phyloP scores from a whole-genome alignment of 1,139 yeast genomes.

The Arxiozyma slooffiae region DNA sequence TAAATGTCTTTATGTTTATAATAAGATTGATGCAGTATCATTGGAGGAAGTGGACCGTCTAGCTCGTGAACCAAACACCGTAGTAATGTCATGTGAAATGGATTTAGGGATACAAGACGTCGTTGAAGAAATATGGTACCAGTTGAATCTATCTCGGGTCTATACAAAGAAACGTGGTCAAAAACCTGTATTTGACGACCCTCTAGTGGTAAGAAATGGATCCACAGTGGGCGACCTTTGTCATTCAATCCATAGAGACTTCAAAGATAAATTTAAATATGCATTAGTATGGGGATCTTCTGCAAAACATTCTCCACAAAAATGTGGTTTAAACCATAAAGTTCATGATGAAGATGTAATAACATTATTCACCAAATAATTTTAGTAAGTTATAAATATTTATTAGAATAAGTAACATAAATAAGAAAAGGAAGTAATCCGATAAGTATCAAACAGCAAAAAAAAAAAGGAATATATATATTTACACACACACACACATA shows the following conservation, averaged over 20 bases:
- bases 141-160: slow-evolving; percentile 65
- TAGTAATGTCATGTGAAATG: slow-evolving; percentile 85
- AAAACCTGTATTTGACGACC: slow-evolving; percentile 72
- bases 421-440: not conserved
- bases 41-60: slow-evolving; percentile 87
- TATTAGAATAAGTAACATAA: not conserved
- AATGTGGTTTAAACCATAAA: slow-evolving; percentile 78
- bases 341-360: slow-evolving; percentile 93
- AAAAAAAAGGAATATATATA: too few relatives aligned
- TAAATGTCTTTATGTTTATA: slow-evolving; percentile 86
- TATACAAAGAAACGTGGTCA: slow-evolving; percentile 84
- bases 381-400: slow-evolving; percentile 16
- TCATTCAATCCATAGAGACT: slow-evolving; percentile 85
- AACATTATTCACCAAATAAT: slow-evolving; percentile 64
- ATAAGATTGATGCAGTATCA: slow-evolving; percentile 91
- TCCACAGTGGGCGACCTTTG: slow-evolving; percentile 81
- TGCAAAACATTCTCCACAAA: slow-evolving; percentile 92
- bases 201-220: slow-evolving; percentile 76
- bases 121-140: slow-evolving; percentile 88
- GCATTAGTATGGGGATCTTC: slow-evolving; percentile 96
- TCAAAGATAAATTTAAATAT: slow-evolving; percentile 83
- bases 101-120: slow-evolving; percentile 80
- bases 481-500: slow-evolving; percentile 13
- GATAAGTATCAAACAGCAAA: too few relatives aligned
- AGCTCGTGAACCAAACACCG: slow-evolving; percentile 86